Evolutionary conservation across 805 yeast species (phyloP).

Genomic region (Sugiyamaella valdiviana): DNA sequence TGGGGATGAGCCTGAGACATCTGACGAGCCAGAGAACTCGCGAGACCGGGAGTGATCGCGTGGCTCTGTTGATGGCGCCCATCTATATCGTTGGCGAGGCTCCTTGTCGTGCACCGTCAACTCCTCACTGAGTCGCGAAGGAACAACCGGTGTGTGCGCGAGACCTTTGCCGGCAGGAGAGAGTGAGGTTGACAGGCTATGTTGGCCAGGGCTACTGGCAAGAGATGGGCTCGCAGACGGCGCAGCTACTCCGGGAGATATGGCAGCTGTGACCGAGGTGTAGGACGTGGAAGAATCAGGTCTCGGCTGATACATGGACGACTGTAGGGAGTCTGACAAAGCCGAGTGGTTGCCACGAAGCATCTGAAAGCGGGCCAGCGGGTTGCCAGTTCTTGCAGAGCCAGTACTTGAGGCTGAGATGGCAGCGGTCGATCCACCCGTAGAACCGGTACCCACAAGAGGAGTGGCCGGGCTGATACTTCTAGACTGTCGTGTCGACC

Average conservation of each 20-base stretch:
- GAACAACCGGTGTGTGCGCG: conserved; percentile 31
- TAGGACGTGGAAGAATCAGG: conserved; percentile 8
- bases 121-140: conserved; percentile 34
- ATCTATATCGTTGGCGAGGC: background rate
- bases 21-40: background rate
- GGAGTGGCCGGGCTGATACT: background rate
- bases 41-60: background rate
- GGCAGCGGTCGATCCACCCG: background rate
- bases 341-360: conserved; percentile 30
- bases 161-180: conserved; percentile 13
- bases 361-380: conserved; percentile 32
- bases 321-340: conserved; percentile 32
- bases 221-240: conserved; percentile 10
- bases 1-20: conserved; percentile 12
- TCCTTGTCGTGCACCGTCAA: conserved; percentile 15
- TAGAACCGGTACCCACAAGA: background rate
- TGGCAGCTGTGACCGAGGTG: background rate
- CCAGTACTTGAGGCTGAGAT: background rate
- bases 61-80: background rate
- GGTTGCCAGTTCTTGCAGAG: conserved; percentile 8
- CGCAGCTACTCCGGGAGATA: background rate
- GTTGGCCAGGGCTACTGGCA: conserved; percentile 6
- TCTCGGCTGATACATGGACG: conserved; percentile 17
- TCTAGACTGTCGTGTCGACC: background rate
- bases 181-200: conserved; percentile 1